Percentiles rank a stretch among this genome's conserved stretches.
These are phyloP conservation scores for Candida peoriensis DNA, from an alignment of 805 yeast species.

Conservation along the genomic window DNA sequence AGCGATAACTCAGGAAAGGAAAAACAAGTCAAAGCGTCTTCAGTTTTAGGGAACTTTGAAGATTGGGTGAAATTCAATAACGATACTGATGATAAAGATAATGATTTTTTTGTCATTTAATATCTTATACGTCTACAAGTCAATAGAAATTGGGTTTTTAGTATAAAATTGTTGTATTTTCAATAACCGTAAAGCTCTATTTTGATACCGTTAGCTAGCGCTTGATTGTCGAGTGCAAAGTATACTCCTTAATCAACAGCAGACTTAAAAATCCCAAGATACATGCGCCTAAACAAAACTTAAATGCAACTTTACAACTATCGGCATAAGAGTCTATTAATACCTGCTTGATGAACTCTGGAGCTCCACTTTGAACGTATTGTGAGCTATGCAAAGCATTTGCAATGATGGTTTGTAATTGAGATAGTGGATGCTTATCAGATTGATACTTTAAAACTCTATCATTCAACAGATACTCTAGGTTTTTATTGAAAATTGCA, in stretches of 20 bases:
- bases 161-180: too few relatives aligned
- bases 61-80: too few relatives aligned
- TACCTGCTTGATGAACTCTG: constrained; percentile 42
- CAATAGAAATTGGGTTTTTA: too few relatives aligned
- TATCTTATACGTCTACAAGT: too few relatives aligned
- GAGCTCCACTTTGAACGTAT: constrained; percentile 47
- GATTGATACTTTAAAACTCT: constrained; percentile 31
- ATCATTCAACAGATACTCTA: constrained; percentile 26
- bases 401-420: constrained; percentile 40
- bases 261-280: constrained; percentile 36
- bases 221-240: constrained; percentile 46
- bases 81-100: constrained; percentile 4
- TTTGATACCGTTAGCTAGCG: too few relatives aligned
- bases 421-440: constrained; percentile 29
- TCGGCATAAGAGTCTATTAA: constrained; percentile 46
- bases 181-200: too few relatives aligned
- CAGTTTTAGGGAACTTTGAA: too few relatives aligned
- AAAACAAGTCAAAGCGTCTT: too few relatives aligned
- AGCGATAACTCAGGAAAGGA: too few relatives aligned
- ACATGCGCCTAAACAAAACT: constrained; percentile 36
- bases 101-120: constrained; percentile 4
- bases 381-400: constrained; percentile 54
- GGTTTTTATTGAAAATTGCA: constrained; percentile 50
- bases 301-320: constrained; percentile 50
- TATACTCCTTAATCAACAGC: constrained; percentile 51